Conservation (phyloP, 2,329 filamentous ascomycete genomes). For the Alternaria angustiovoidea region DNA sequence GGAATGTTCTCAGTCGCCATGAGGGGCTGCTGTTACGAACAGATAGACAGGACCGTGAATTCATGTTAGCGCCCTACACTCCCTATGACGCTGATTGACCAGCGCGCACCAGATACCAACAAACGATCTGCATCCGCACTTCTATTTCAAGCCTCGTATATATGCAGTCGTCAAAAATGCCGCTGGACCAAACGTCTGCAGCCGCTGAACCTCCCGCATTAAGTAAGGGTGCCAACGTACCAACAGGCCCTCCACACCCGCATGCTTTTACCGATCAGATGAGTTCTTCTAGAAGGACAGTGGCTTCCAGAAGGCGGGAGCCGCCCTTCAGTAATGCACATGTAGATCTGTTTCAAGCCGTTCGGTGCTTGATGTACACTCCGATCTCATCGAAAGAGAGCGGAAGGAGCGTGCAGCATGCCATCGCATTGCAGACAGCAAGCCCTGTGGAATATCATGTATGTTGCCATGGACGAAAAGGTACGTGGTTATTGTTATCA, state of each 20-base stretch:
- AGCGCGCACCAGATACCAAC: not conserved
- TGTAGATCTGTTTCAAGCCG: not conserved
- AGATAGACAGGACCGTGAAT: not conserved
- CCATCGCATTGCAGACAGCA: not conserved
- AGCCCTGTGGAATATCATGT: not conserved
- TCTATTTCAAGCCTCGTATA: conserved; percentile 5
- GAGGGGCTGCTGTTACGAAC: not conserved
- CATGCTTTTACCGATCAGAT: conserved; percentile 2
- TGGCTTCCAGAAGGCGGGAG: not conserved
- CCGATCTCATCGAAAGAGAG: not conserved
- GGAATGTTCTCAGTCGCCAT: not conserved
- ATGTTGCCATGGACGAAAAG: not conserved
- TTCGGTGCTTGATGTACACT: not conserved
- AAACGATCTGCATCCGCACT: conserved; percentile 1
- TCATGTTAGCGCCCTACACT: conserved; percentile 1
- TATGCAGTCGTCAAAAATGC: not conserved
- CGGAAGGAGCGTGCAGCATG: conserved; percentile 6
- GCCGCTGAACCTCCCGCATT: not conserved
- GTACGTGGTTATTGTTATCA: not conserved
- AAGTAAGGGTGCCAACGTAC: not conserved
- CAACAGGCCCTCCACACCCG: not conserved
- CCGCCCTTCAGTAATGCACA: not conserved
- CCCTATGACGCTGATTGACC: not conserved
- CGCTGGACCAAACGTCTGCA: conserved; percentile 1
- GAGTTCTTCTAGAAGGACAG: conserved; percentile 3